These are phyloP conservation scores for Apiospora saccharicola DNA, from an alignment of 2,329 filamentous ascomycete species.

Conservation along the genomic window DNA sequence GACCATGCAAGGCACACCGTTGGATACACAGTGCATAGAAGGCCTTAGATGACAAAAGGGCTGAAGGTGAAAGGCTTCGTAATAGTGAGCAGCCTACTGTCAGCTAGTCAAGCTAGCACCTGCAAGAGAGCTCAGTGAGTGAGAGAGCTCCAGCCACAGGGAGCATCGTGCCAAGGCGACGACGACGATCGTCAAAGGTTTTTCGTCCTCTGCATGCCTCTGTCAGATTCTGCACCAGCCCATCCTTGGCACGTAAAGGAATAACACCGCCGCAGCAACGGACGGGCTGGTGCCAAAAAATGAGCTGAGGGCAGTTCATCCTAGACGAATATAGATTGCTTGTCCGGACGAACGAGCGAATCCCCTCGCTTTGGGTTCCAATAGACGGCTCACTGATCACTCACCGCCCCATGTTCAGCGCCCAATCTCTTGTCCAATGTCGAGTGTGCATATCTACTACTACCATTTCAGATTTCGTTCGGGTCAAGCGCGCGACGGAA, in stretches of 20 bases:
- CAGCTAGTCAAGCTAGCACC: conserved; percentile 3
- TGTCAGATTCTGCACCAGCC: neutral
- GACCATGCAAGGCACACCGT: conserved; percentile 17
- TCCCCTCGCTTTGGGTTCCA: conserved; percentile 21
- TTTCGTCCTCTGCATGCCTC: neutral
- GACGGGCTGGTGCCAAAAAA: conserved; percentile 6
- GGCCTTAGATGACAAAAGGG: neutral
- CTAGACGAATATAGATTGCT: conserved; percentile 19
- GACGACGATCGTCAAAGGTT: neutral
- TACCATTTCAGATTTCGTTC: conserved; percentile 10
- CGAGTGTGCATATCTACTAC: conserved; percentile 12
- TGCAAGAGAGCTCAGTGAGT: neutral
- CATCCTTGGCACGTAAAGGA: neutral
- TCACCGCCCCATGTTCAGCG: conserved; percentile 21
- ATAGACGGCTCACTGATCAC: conserved; percentile 21
- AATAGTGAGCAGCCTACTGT: conserved; percentile 8
- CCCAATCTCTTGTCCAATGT: conserved; percentile 13
- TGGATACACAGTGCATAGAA: conserved; percentile 5
- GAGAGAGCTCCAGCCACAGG: conserved; percentile 1
- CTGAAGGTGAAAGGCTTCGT: conserved; percentile 9
- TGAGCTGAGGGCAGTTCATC: conserved; percentile 15
- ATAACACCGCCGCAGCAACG: conserved; percentile 17
- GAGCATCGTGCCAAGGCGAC: conserved; percentile 1
- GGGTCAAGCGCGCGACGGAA: conserved; percentile 21
- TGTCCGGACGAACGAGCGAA: conserved; percentile 16